Evolutionary conservation across 2,329 filamentous ascomycete genomes (phyloP).

Genomic region (Venturia asperata): DNA sequence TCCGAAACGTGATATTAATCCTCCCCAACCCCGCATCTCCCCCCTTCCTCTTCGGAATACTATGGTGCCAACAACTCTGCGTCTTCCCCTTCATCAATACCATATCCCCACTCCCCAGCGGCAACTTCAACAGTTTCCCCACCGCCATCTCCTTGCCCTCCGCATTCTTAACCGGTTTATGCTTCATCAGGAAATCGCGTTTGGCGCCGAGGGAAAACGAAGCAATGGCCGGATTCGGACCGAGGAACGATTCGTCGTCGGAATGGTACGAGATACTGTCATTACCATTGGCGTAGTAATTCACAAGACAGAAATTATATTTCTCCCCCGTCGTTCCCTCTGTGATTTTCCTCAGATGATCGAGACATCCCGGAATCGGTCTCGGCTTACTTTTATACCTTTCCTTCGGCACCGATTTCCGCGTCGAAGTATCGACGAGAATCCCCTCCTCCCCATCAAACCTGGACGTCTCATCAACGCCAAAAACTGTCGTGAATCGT

Average conservation of each 20-base stretch:
- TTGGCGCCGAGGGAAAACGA: conserved; percentile 66
- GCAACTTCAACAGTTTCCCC: conserved; percentile 42
- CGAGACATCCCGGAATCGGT: conserved; percentile 64
- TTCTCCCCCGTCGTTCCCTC: conserved; percentile 58
- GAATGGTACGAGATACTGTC: conserved; percentile 76
- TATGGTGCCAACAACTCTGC: conserved; percentile 71
- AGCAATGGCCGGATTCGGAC: conserved; percentile 61
- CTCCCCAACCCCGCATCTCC: conserved; percentile 54
- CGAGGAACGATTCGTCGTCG: conserved; percentile 73
- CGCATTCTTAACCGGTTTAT: conserved; percentile 52
- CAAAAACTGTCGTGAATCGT: conserved; percentile 56
- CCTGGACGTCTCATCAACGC: conserved; percentile 55
- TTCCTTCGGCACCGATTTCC: conserved; percentile 34
- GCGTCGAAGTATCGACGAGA: conserved; percentile 39
- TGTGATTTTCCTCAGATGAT: conserved; percentile 54
- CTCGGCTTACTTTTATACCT: conserved; percentile 57
- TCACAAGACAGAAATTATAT: conserved; percentile 76
- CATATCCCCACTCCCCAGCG: conserved; percentile 65
- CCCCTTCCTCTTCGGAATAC: conserved; percentile 66
- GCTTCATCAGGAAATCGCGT: conserved; percentile 72
- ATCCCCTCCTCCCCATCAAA: conserved; percentile 39
- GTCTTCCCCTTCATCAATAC: conserved; percentile 68
- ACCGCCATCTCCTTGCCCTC: conserved; percentile 27
- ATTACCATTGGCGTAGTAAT: conserved; percentile 71
- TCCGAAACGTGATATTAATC: conserved; percentile 70